These are phyloP conservation scores for Vaccinium darrowii DNA, from an alignment of 148 eudicot genomes.

Conservation along the genomic window DNA sequence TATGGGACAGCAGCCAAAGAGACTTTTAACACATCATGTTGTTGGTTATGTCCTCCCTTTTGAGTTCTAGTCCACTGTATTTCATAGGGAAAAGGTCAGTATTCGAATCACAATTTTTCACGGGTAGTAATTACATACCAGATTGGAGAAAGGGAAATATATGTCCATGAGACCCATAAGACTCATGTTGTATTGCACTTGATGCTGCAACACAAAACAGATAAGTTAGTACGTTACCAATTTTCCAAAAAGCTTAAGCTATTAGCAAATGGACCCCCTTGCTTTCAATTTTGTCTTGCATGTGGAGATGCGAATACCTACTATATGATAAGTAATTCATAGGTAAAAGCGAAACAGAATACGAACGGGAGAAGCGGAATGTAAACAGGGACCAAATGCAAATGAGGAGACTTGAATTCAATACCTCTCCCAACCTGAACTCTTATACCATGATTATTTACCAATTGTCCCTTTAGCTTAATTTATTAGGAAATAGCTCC, in stretches of 20 bases:
- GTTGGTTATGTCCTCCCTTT: too few relatives aligned
- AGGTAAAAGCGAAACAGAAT: background rate
- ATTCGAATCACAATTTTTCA: too few relatives aligned
- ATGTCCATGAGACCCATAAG: background rate
- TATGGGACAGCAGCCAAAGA: too few relatives aligned
- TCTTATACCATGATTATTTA: background rate
- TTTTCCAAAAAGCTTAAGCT: background rate
- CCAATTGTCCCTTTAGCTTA: background rate
- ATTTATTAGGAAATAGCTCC: background rate
- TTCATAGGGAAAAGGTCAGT: too few relatives aligned
- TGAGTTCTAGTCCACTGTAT: too few relatives aligned
- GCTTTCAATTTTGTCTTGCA: background rate
- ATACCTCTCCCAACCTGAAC: background rate
- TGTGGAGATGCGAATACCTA: background rate
- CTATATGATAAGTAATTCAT: background rate
- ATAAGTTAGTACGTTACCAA: background rate
- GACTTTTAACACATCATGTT: too few relatives aligned
- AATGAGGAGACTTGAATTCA: background rate
- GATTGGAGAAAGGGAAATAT: too few relatives aligned
- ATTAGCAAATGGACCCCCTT: background rate
- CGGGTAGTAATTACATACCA: too few relatives aligned
- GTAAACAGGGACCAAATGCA: background rate
- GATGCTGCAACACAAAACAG: background rate
- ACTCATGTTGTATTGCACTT: background rate
- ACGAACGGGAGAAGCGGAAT: background rate